Conservation (phyloP, 2,329 filamentous ascomycete species). For the Ceratocystis huliohia region DNA sequence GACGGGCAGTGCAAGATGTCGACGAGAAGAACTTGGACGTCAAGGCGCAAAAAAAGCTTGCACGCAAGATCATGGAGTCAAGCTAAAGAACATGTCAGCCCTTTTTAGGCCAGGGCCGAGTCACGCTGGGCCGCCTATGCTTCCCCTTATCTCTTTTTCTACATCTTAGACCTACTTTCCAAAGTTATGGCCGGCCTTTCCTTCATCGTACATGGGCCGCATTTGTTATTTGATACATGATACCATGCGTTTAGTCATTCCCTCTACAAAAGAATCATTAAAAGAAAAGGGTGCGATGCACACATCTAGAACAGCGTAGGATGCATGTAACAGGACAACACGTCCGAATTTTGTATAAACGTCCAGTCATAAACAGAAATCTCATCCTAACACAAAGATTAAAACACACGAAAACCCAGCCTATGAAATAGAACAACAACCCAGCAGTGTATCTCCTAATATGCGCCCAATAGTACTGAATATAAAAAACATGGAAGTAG, state of each 20-base stretch:
- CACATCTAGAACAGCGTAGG: neutral
- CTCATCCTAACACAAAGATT: neutral
- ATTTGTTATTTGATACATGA: neutral
- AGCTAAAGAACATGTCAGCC: neutral
- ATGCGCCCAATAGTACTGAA: neutral
- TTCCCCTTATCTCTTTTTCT: neutral
- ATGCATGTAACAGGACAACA: neutral
- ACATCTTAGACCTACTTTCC: neutral
- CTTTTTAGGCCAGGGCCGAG: neutral
- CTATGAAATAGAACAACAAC: neutral
- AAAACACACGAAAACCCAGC: neutral
- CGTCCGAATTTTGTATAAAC: neutral
- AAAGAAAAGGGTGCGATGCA: neutral
- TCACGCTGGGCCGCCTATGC: neutral
- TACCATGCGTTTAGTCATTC: neutral
- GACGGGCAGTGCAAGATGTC: constrained; percentile 62
- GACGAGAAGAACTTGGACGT: constrained; percentile 53
- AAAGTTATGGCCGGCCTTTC: constrained; percentile 1
- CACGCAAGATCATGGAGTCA: constrained; percentile 39
- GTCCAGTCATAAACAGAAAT: neutral
- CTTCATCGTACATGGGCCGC: neutral
- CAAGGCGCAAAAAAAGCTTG: constrained; percentile 58
- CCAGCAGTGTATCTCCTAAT: neutral
- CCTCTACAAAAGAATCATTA: neutral
- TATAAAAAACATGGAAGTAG: neutral